Base-by-base conservation (phyloP, 2,329 filamentous ascomycete species). In the Aspergillus phoenicis region DNA sequence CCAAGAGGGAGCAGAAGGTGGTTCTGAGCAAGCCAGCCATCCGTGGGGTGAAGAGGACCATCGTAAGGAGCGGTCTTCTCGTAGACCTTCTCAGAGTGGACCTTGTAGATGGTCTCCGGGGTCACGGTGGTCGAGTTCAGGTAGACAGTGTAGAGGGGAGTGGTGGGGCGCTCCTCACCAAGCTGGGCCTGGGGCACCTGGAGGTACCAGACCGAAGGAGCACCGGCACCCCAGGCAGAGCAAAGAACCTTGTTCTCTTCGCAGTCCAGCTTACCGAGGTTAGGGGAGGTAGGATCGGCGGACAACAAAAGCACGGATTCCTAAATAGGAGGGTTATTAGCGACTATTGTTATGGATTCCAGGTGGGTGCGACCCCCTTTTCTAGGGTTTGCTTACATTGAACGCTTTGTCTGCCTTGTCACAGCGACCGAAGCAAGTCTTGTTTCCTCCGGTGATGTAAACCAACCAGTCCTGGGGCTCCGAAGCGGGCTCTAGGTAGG, bases 361-460 rank as follows among this genome's bases (percentile, higher is more conserved):
- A 17, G 52, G 52, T 38, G 45, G 30, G 51, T 39, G 43, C 47
- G n/a, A 26, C 38, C 30, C 60, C 49, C 59, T 41, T 58, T 26
- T 60, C 56, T 57, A 28, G 6, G 54, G 55, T 33, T 36, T 36
- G 68, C 77, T 70, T 73, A 81, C 80, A 64, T 81, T 80, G 74
- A 79, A 83, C 6, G 83, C 83, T 68, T 80, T 80, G 57, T 87
- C 83, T 11, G 83, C 80, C 48, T 76, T 77, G 30, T 70, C 80
- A 73, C 87, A 89, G 63, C 82, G 75, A 64, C 86, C 86, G 67
- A 82, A 87, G 77, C 87, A 89, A 39, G 85, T 87, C 74, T 83
- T 84, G 77, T 89, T 89, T 48, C 85, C 86, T 62, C 87, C 87
- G 5, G 85, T 88, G 48, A 87, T 73, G 71, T 81, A 87, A 56